Percentiles rank a stretch among this genome's conserved stretches.
Evolutionary conservation across 371 early-diverging fungal species (phyloP).

Genomic region (Syncephalastrum sp.): DNA sequence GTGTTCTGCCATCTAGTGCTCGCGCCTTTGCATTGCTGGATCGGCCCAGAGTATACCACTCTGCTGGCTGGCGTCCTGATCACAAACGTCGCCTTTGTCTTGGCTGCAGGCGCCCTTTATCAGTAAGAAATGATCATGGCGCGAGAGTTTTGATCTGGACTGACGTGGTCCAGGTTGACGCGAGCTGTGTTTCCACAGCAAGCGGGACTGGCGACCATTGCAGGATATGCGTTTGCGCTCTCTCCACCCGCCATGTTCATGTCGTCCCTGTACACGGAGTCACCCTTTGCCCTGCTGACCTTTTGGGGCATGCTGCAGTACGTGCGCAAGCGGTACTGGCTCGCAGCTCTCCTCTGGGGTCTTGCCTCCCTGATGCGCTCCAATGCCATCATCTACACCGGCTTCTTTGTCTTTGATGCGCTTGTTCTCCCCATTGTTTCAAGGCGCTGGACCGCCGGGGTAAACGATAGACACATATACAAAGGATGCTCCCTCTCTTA

Average conservation of each 20-base stretch:
- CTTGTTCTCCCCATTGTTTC: constrained; percentile 9
- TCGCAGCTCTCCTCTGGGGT: constrained; percentile 54
- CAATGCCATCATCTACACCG: constrained; percentile 79
- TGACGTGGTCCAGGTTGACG: constrained; percentile 38
- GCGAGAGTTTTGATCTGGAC: neutral
- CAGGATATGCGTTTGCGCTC: constrained; percentile 72
- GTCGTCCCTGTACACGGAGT: constrained; percentile 89
- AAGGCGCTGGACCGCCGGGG: neutral
- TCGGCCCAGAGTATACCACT: constrained; percentile 47
- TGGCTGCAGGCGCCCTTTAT: constrained; percentile 75
- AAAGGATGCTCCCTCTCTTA: neutral
- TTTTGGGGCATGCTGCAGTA: constrained; percentile 77
- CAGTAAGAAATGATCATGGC: constrained; percentile 33
- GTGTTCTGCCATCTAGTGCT: constrained; percentile 28
- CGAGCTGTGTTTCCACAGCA: constrained; percentile 48
- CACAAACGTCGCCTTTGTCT: constrained; percentile 74
- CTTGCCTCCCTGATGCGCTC: constrained; percentile 69
- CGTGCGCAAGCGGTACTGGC: constrained; percentile 34
- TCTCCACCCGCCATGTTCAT: constrained; percentile 85
- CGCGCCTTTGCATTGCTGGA: constrained; percentile 35
- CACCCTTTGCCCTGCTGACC: constrained; percentile 76
- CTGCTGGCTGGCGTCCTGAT: constrained; percentile 69
- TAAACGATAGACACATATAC: constrained; percentile 6
- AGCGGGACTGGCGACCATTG: constrained; percentile 53
- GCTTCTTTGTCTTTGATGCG: constrained; percentile 77